Conservation (phyloP, 2,329 filamentous ascomycete species). For the Microsporum ferrugineum region DNA sequence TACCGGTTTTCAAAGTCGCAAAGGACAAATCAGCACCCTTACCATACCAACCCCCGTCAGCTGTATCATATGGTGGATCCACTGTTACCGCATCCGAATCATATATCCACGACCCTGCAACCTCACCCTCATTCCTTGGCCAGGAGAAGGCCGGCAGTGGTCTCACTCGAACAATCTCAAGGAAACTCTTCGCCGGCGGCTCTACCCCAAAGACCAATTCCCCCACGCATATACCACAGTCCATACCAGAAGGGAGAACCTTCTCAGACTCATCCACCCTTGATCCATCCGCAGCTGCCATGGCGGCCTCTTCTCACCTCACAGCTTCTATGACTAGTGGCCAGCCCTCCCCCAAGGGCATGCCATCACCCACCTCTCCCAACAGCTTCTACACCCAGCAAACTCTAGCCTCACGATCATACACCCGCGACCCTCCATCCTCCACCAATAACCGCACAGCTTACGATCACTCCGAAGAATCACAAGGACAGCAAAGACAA, state of each 20-base stretch:
- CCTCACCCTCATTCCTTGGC: slow-evolving; percentile 24
- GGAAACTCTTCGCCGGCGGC: slow-evolving; percentile 58
- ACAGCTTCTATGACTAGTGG: slow-evolving; percentile 48
- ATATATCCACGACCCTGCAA: slow-evolving; percentile 30
- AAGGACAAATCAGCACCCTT: slow-evolving; percentile 88
- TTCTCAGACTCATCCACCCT: slow-evolving; percentile 40
- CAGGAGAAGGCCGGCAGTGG: slow-evolving; percentile 39
- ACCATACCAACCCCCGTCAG: slow-evolving; percentile 42
- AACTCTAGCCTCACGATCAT: slow-evolving; percentile 35
- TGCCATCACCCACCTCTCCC: slow-evolving; percentile 37
- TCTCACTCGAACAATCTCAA: slow-evolving; percentile 62
- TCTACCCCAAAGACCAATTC: slow-evolving; percentile 64
- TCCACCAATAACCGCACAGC: slow-evolving; percentile 18
- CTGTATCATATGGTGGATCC: slow-evolving; percentile 14
- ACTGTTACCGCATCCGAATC: slow-evolving; percentile 21
- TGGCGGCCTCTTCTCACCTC: slow-evolving; percentile 59
- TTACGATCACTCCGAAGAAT: slow-evolving; percentile 33
- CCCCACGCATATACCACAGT: slow-evolving; percentile 56
- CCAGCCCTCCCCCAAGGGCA: slow-evolving; percentile 39
- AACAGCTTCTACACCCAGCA: slow-evolving; percentile 30
- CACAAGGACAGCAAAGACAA: slow-evolving; percentile 21
- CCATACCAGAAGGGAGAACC: slow-evolving; percentile 56
- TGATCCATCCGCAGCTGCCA: slow-evolving; percentile 57
- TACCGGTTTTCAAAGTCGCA: slow-evolving; percentile 77
- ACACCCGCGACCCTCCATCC: slow-evolving; percentile 25